Base-by-base conservation (phyloP, 192 early-diverging fungal species). In the Pecoramyces ruminantium region DNA sequence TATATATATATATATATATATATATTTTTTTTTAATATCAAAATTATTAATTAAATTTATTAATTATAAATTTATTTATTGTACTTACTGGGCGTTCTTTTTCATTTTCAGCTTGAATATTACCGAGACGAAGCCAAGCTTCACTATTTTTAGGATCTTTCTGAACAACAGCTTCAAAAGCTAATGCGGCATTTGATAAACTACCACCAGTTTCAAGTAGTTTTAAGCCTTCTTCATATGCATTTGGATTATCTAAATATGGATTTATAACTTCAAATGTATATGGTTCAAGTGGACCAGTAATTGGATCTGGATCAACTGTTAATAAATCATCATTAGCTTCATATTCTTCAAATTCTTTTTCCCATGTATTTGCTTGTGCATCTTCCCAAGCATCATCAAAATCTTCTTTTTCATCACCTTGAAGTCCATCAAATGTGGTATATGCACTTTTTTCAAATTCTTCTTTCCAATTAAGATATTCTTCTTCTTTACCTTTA, bases 211-310 rank as follows among this genome's bases (percentile, higher is more conserved):
- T 67, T 58, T 92, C 86, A 58, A 85, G 80, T 39, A 92, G 79
- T 28, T 84, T 84, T 4, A 92, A 79, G 2, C 89, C 91, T 81
- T 91, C 91, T n/a, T 84, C 80, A 80, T 90, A 82, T 3, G 82
- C 81, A 42, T 82, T 29, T 28, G 78, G 79, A 34, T 82, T 80
- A 21, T 81, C 77, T 28, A 82, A 82, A 82, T 80, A 82, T 28
- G 82, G 82, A 58, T 82, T 82, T 21, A 82, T 82, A 25, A 25
- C 11, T 39, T 82, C 82, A 82, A 82, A 82, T 4, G 78, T 79
- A 78, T 82, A 82, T 29, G 80, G 81, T 28, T 82, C 28, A 29
- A 82, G 40, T 17, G 80, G 81, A 6, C 51, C 82, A 9, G 82
- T 82, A 9, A 82, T 25, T 29, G 82, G 82, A 82, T 82, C 82